These are phyloP conservation scores for Dendryphion nanum DNA, from an alignment of 2,329 filamentous ascomycete genomes.

Conservation along the genomic window DNA sequence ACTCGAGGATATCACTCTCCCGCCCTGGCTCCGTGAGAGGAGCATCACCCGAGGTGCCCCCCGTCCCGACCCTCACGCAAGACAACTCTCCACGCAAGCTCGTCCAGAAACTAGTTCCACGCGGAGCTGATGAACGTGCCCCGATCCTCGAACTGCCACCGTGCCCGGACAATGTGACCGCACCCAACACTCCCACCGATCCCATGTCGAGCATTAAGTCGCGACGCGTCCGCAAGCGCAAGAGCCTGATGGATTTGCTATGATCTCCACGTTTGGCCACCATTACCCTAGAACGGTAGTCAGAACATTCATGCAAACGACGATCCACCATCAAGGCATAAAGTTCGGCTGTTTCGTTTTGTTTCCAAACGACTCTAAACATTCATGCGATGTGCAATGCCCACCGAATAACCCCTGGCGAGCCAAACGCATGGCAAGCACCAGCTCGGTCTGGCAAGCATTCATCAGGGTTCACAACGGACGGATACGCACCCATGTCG, in stretches of 20 bases:
- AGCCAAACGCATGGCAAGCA: too few relatives aligned
- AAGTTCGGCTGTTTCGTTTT: slow-evolving; percentile 9
- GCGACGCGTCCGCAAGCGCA: slow-evolving; percentile 33
- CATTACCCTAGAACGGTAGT: not conserved
- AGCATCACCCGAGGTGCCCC: slow-evolving; percentile 22
- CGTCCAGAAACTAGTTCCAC: slow-evolving; percentile 26
- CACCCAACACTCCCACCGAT: slow-evolving; percentile 11
- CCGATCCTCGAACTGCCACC: slow-evolving; percentile 34
- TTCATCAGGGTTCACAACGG: too few relatives aligned
- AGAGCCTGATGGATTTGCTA: slow-evolving; percentile 38
- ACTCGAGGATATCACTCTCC: slow-evolving; percentile 30
- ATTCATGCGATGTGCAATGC: slow-evolving; percentile 6
- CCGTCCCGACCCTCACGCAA: slow-evolving; percentile 17
- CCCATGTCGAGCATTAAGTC: slow-evolving; percentile 20
- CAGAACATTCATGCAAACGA: not conserved
- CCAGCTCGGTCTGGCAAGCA: too few relatives aligned
- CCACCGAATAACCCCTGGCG: too few relatives aligned
- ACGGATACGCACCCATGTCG: too few relatives aligned
- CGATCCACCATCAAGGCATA: slow-evolving; percentile 5
- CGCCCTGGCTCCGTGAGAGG: slow-evolving; percentile 21
- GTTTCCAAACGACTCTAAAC: slow-evolving; percentile 6
- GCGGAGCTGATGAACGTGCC: slow-evolving; percentile 36
- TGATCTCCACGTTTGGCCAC: slow-evolving; percentile 5
- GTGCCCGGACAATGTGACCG: slow-evolving; percentile 22
- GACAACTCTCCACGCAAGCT: slow-evolving; percentile 9